Percentiles rank a stretch among this genome's conserved stretches.
Evolutionary conservation across 345 rosid species (phyloP).

Genomic region (Hypericum perforatum): DNA sequence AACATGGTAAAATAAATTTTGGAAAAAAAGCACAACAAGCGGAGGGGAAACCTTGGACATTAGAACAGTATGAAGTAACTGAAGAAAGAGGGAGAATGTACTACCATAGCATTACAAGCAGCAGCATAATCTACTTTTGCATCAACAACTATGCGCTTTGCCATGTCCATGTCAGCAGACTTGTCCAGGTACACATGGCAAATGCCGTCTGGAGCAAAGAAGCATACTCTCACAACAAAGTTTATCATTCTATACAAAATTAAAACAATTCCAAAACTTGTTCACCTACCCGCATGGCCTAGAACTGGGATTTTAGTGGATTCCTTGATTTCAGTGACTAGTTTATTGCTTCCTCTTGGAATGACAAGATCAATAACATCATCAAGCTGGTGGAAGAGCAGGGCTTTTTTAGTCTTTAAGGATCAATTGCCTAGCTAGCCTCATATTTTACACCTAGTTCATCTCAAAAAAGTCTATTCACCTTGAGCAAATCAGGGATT

Average conservation of each 20-base stretch:
- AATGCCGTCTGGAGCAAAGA: slow-evolving; percentile 66
- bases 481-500: slow-evolving; percentile 94
- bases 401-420: slow-evolving; percentile 1
- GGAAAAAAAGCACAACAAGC: neutral
- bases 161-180: slow-evolving; percentile 73
- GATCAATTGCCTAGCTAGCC: slow-evolving; percentile 5
- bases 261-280: slow-evolving; percentile 1
- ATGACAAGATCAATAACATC: slow-evolving; percentile 97
- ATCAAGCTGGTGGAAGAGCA: slow-evolving; percentile 61
- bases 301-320: slow-evolving; percentile 94
- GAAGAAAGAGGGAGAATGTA: slow-evolving; percentile 1
- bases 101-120: slow-evolving; percentile 96
- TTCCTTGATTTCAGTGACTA: slow-evolving; percentile 80
- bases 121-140: slow-evolving; percentile 96
- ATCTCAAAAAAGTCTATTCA: slow-evolving; percentile 19
- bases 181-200: slow-evolving; percentile 91
- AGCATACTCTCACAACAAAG: neutral
- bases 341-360: slow-evolving; percentile 97
- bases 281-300: slow-evolving; percentile 82
- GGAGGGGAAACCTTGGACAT: neutral
- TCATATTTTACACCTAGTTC: neutral
- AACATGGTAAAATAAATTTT: slow-evolving; percentile 7
- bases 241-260: neutral
- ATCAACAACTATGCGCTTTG: slow-evolving; percentile 71
- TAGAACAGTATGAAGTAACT: neutral